Conservation (phyloP, 352 stramenopile genomes). For the Pythium grandisporangium region DNA sequence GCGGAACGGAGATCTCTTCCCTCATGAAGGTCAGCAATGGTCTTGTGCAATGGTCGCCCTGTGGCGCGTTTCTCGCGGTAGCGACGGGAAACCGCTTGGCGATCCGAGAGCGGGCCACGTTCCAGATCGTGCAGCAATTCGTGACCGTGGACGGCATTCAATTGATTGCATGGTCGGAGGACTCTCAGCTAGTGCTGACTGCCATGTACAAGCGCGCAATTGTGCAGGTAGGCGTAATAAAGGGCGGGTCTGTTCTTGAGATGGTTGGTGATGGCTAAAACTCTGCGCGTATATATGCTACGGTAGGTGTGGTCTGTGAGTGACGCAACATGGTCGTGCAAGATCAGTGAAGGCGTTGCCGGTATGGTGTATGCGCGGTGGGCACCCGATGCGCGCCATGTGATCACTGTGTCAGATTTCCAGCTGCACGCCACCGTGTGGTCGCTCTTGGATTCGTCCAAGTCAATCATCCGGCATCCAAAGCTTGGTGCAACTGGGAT, state of each 20-base stretch:
- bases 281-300: no score
- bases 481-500: conserved; percentile 64
- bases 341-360: conserved; percentile 66
- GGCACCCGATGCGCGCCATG: conserved; percentile 49
- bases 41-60: conserved; percentile 63
- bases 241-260: conserved; percentile 1
- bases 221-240: conserved; percentile 28
- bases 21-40: conserved; percentile 35
- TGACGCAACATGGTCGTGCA: conserved; percentile 56
- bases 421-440: conserved; percentile 76
- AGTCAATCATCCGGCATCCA: conserved; percentile 51
- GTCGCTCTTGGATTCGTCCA: conserved; percentile 52
- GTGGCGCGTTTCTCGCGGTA: conserved; percentile 39
- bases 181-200: conserved; percentile 57
- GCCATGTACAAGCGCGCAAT: conserved; percentile 53
- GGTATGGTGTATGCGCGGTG: conserved; percentile 44
- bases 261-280: no score
- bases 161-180: conserved; percentile 43
- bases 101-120: conserved; percentile 35
- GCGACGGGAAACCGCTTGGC: conserved; percentile 39
- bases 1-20: conserved; percentile 35
- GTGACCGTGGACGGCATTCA: conserved; percentile 40
- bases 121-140: conserved; percentile 67
- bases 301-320: conserved; percentile 49
- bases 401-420: conserved; percentile 80